Conservation (phyloP, 2,329 filamentous ascomycete genomes). For the Xylariaceae sp. region DNA sequence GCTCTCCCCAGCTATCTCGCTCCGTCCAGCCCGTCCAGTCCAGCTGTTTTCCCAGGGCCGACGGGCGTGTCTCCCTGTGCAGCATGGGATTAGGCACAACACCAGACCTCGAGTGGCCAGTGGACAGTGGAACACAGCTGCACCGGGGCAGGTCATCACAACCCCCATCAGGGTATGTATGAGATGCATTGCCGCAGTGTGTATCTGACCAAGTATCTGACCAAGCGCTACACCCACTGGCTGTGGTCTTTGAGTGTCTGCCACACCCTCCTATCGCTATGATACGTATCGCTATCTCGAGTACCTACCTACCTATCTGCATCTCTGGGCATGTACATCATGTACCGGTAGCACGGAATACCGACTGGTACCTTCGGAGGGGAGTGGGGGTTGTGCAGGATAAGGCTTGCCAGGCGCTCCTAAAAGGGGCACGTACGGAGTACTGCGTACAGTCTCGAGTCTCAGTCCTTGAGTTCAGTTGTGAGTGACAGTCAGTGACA, state of each 20-base stretch:
- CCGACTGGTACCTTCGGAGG: background rate
- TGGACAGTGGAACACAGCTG: background rate
- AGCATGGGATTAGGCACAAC: slow-evolving; percentile 14
- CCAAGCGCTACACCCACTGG: too few relatives aligned
- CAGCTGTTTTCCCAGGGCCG: background rate
- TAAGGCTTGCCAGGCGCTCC: background rate
- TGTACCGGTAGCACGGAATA: too few relatives aligned
- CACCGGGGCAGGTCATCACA: slow-evolving; percentile 16
- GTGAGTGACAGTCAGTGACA: too few relatives aligned
- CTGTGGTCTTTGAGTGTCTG: too few relatives aligned
- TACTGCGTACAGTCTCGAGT: too few relatives aligned
- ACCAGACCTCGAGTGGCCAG: slow-evolving; percentile 3
- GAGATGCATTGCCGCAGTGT: background rate
- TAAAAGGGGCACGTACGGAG: background rate
- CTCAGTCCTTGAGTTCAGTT: too few relatives aligned
- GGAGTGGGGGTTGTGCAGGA: background rate
- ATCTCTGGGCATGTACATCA: too few relatives aligned
- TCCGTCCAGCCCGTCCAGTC: background rate
- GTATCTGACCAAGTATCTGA: background rate
- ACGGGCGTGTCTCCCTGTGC: background rate
- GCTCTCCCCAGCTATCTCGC: background rate
- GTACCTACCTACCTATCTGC: too few relatives aligned
- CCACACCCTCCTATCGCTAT: too few relatives aligned
- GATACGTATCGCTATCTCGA: too few relatives aligned
- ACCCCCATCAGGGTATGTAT: background rate